A percentile compares a stretch with the other conserved stretches of the same genome.
These are phyloP conservation scores for Penstemon davidsonii DNA, from an alignment of 257 asterid species.

Conservation along the genomic window DNA sequence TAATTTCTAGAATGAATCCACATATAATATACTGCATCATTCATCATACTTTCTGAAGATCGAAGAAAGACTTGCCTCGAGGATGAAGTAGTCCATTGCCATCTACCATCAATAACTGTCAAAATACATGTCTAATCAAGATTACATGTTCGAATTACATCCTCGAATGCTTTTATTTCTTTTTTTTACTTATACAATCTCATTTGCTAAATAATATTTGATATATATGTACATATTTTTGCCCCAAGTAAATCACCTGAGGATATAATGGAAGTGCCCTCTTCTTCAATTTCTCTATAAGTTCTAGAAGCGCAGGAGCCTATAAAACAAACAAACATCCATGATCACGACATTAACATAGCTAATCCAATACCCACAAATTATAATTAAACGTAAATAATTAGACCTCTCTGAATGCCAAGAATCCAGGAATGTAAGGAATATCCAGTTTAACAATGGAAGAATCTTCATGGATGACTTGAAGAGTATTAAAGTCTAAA, in stretches of 20 bases:
- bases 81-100: slow-evolving; percentile 97
- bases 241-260: slow-evolving; percentile 48
- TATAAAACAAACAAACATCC: slow-evolving; percentile 29
- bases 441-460: slow-evolving; percentile 52
- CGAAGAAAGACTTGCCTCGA: slow-evolving; percentile 62
- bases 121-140: not conserved
- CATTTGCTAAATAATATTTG: not conserved
- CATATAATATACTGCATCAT: not conserved
- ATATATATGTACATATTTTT: not conserved
- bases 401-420: slow-evolving; percentile 89
- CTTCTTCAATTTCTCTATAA: slow-evolving; percentile 70
- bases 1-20: not conserved
- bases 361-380: not conserved
- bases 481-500: slow-evolving; percentile 53
- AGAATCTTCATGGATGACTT: slow-evolving; percentile 67
- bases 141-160: not conserved
- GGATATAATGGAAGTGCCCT: slow-evolving; percentile 53
- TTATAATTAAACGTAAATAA: too few species aligned
- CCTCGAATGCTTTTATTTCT: not conserved
- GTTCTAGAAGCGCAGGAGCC: slow-evolving; percentile 81
- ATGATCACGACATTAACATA: not conserved
- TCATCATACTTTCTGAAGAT: slow-evolving; percentile 8
- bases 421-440: slow-evolving; percentile 84
- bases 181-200: not conserved
- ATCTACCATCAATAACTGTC: slow-evolving; percentile 87